Conservation (phyloP, 495 filamentous ascomycete genomes). For the Aspergillus hancockii region DNA sequence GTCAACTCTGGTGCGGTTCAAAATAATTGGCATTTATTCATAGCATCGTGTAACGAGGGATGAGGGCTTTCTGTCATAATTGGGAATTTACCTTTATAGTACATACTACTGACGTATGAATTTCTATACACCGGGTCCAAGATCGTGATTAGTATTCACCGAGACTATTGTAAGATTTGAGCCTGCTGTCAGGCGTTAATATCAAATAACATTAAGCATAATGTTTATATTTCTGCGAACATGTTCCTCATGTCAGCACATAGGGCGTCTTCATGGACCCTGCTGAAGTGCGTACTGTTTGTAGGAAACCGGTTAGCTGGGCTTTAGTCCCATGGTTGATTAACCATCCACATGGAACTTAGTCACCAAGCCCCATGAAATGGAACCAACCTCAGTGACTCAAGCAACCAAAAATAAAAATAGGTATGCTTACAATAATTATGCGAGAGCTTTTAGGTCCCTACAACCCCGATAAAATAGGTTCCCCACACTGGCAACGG, state of each 20-base stretch:
- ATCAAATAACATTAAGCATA: no score
- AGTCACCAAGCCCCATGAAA: not conserved
- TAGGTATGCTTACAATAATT: not conserved
- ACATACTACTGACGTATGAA: conserved; percentile 19
- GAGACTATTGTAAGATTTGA: no score
- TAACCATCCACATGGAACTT: not conserved
- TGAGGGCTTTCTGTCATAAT: conserved; percentile 10
- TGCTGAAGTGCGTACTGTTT: not conserved
- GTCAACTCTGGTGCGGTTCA: conserved; percentile 10
- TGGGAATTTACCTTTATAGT: conserved; percentile 6
- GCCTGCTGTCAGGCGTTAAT: no score
- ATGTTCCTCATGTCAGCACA: not conserved
- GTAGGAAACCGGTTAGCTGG: conserved; percentile 6
- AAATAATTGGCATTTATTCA: conserved; percentile 35
- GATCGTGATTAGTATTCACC: not conserved
- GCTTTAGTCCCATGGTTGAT: conserved; percentile 22
- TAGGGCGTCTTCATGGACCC: not conserved
- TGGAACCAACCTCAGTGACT: not conserved
- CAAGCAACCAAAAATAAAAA: not conserved
- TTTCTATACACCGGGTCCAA: conserved; percentile 13
- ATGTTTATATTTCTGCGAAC: no score
- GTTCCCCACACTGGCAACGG: conserved; percentile 7
- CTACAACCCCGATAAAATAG: not conserved
- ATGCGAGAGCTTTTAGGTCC: not conserved
- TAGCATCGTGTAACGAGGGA: not conserved